Evolutionary conservation across 306 rosid genomes (phyloP).

Genomic region (Carpinus fangiana): DNA sequence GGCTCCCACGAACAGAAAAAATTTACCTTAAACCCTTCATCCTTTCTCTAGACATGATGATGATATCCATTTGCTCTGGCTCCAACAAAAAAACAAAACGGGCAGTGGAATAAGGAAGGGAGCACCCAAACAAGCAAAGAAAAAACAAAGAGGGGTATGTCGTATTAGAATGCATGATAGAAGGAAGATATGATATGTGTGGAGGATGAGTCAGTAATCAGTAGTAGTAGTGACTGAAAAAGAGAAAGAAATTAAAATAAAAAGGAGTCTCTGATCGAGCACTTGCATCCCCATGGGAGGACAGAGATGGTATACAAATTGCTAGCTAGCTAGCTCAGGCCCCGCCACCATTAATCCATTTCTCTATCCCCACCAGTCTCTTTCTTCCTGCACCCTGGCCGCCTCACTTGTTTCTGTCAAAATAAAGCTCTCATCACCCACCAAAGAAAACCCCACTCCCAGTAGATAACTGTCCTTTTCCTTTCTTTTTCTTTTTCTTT

Average conservation of each 20-base stretch:
- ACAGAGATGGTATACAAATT: slow-evolving; percentile 39
- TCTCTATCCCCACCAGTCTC: too few relatives aligned
- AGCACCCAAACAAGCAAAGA: slow-evolving; percentile 12
- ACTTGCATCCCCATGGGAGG: slow-evolving; percentile 42
- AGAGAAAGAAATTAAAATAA: slow-evolving; percentile 18
- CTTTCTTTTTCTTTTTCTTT: not conserved
- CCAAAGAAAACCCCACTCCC: slow-evolving; percentile 1
- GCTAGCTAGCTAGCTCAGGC: not conserved
- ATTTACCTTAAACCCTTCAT: not conserved
- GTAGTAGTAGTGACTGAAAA: slow-evolving; percentile 35
- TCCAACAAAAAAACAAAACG: not conserved
- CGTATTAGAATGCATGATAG: slow-evolving; percentile 13
- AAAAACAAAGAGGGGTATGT: slow-evolving; percentile 15
- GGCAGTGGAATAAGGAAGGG: not conserved
- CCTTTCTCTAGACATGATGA: not conserved
- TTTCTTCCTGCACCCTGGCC: slow-evolving; percentile 20
- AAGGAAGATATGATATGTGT: slow-evolving; percentile 38
- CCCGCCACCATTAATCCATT: too few relatives aligned
- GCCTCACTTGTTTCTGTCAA: slow-evolving; percentile 22
- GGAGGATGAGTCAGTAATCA: slow-evolving; percentile 63
- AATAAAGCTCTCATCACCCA: slow-evolving; percentile 11
- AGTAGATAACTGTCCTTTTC: slow-evolving; percentile 9
- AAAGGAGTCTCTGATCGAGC: slow-evolving; percentile 37
- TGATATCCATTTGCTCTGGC: too few relatives aligned
- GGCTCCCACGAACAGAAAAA: not conserved